These are phyloP conservation scores for Tillandsia leiboldiana DNA, from an alignment of 176 grass and related monocot species.

Conservation along the genomic window DNA sequence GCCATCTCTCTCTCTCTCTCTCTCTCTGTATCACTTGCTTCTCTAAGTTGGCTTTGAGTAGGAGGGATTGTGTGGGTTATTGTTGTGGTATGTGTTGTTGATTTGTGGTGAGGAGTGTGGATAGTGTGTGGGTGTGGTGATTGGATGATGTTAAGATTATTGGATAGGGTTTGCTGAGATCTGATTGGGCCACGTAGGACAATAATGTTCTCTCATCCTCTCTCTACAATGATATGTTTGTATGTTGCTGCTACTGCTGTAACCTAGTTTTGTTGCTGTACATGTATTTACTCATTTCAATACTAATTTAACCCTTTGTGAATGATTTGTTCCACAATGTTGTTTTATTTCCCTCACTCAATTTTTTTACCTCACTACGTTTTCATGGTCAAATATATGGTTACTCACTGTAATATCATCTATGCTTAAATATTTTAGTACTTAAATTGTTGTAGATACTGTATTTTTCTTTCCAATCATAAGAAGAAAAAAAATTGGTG, in stretches of 20 bases:
- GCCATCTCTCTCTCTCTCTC: constrained; percentile 40
- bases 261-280: not conserved
- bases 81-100: constrained; percentile 7
- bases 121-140: constrained; percentile 16
- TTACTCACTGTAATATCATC: too few species aligned
- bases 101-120: constrained; percentile 14
- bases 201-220: not conserved
- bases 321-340: too few species aligned
- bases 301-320: too few species aligned
- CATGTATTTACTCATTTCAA: too few species aligned
- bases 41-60: constrained; percentile 21
- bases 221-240: not conserved
- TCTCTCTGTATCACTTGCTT: not conserved
- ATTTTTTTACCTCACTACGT: too few species aligned
- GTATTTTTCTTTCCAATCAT: too few species aligned
- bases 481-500: too few species aligned
- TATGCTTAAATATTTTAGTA: too few species aligned
- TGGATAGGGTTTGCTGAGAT: constrained; percentile 43
- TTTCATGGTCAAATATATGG: too few species aligned
- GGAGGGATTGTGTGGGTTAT: constrained; percentile 6
- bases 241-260: not conserved
- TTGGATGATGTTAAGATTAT: constrained; percentile 48
- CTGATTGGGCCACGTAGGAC: constrained; percentile 78
- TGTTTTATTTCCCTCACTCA: too few species aligned
- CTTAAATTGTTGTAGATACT: too few species aligned